These are phyloP conservation scores for Ganoderma lingzhi DNA, from an alignment of 1,284 basidiomycete species.

Conservation along the genomic window DNA sequence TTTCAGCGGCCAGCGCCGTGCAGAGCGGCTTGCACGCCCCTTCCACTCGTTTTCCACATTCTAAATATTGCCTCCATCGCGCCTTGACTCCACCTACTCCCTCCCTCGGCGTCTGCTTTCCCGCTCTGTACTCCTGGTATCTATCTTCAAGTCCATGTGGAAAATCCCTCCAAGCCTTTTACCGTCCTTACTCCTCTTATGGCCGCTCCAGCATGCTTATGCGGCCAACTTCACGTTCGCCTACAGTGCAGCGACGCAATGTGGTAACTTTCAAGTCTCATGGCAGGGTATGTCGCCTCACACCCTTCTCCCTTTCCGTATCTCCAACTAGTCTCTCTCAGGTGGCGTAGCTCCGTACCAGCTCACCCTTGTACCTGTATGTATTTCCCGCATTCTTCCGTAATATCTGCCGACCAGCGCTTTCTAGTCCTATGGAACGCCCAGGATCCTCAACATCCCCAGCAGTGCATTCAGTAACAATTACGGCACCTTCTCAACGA, in stretches of 20 bases:
- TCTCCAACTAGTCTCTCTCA: conserved; percentile 36
- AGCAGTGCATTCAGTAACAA: conserved; percentile 59
- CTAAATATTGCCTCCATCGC: not conserved
- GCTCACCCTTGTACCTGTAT: conserved; percentile 65
- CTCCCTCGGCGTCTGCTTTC: conserved; percentile 6
- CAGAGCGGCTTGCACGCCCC: conserved; percentile 22
- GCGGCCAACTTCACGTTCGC: conserved; percentile 62
- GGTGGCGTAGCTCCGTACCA: conserved; percentile 72
- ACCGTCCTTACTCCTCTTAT: conserved; percentile 34
- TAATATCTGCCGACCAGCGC: conserved; percentile 1
- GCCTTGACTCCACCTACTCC: conserved; percentile 7
- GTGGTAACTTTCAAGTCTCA: conserved; percentile 63
- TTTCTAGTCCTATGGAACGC: conserved; percentile 58
- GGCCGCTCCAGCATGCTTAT: conserved; percentile 33
- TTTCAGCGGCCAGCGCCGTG: conserved; percentile 9
- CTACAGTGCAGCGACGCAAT: conserved; percentile 59
- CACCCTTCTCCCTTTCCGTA: not conserved
- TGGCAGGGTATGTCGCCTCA: conserved; percentile 62
- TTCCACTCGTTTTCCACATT: conserved; percentile 20
- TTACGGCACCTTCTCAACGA: conserved; percentile 58
- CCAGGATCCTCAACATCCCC: conserved; percentile 66
- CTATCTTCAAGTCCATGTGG: conserved; percentile 20
- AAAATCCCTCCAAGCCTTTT: conserved; percentile 30
- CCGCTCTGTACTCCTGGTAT: conserved; percentile 10
- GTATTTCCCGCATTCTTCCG: conserved; percentile 34